Evolutionary conservation across 2,329 filamentous ascomycete genomes (phyloP).

Genomic region (Aspergillus sojae): DNA sequence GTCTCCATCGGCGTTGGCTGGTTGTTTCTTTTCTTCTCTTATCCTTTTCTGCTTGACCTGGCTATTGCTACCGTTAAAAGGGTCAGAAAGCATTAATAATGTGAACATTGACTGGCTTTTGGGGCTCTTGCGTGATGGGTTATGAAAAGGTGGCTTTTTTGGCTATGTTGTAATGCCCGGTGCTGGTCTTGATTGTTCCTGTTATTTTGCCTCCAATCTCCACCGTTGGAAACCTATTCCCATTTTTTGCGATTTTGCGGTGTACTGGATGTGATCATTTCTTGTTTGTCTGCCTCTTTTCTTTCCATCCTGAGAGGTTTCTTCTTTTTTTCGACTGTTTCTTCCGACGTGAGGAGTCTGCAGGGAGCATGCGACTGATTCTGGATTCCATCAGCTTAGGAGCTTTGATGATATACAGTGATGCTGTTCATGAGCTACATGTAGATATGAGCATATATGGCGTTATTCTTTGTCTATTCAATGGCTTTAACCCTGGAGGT

Average conservation of each 20-base stretch:
- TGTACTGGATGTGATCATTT: slow-evolving; percentile 23
- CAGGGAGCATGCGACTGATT: slow-evolving; percentile 27
- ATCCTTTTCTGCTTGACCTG: slow-evolving; percentile 14
- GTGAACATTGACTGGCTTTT: slow-evolving; percentile 23
- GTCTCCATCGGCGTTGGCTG: slow-evolving; percentile 16
- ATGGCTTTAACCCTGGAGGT: slow-evolving; percentile 20
- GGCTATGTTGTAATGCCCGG: slow-evolving; percentile 25
- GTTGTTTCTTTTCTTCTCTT: background rate
- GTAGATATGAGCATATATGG: slow-evolving; percentile 47
- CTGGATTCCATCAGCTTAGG: slow-evolving; percentile 24
- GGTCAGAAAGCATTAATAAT: slow-evolving; percentile 19
- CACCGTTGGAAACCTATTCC: slow-evolving; percentile 16
- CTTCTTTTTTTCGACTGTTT: slow-evolving; percentile 30
- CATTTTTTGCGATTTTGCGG: slow-evolving; percentile 18
- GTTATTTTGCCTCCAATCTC: slow-evolving; percentile 18
- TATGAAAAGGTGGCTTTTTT: slow-evolving; percentile 35
- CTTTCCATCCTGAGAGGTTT: slow-evolving; percentile 21
- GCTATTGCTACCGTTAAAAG: slow-evolving; percentile 9
- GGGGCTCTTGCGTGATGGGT: slow-evolving; percentile 23
- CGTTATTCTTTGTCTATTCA: slow-evolving; percentile 32
- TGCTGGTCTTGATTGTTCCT: slow-evolving; percentile 17
- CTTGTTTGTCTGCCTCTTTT: slow-evolving; percentile 20
- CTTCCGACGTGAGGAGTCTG: slow-evolving; percentile 26
- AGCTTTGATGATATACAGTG: slow-evolving; percentile 36
- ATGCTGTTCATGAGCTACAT: slow-evolving; percentile 37